These are phyloP conservation scores for Backusella mclennaniae DNA, from an alignment of 192 early-diverging fungal genomes.

Conservation along the genomic window DNA sequence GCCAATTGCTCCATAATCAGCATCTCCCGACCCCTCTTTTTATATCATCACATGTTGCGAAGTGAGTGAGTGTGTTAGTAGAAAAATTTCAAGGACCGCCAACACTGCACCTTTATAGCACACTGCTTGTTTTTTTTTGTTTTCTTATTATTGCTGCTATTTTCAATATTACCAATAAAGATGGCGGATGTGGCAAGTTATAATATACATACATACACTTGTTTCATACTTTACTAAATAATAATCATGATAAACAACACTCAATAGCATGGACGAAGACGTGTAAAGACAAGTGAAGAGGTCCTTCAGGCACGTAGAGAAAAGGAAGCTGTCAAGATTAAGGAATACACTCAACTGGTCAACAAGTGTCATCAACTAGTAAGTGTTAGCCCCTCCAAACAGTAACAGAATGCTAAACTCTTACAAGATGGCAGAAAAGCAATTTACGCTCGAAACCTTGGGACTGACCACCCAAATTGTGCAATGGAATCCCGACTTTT, in stretches of 20 bases:
- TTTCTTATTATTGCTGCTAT: too few relatives aligned
- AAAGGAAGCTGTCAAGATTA: conserved; percentile 42
- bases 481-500: conserved; percentile 84
- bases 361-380: conserved; percentile 30
- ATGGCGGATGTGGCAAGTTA: background rate
- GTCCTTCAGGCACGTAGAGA: conserved; percentile 30
- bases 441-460: conserved; percentile 54
- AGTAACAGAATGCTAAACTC: too few relatives aligned
- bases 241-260: too few relatives aligned
- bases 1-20: background rate
- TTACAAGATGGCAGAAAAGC: conserved; percentile 27
- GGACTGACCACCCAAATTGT: conserved; percentile 69
- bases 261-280: conserved; percentile 39
- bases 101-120: too few relatives aligned
- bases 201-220: too few relatives aligned
- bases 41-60: background rate
- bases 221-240: too few relatives aligned
- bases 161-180: background rate
- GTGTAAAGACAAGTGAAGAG: conserved; percentile 39
- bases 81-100: too few relatives aligned
- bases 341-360: conserved; percentile 41
- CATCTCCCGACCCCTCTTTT: background rate
- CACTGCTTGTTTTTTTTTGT: too few relatives aligned
- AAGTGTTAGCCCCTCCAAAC: background rate
- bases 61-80: too few relatives aligned